Conservation (phyloP, 352 stramenopile genomes). For the Saprolegnia diclina region DNA sequence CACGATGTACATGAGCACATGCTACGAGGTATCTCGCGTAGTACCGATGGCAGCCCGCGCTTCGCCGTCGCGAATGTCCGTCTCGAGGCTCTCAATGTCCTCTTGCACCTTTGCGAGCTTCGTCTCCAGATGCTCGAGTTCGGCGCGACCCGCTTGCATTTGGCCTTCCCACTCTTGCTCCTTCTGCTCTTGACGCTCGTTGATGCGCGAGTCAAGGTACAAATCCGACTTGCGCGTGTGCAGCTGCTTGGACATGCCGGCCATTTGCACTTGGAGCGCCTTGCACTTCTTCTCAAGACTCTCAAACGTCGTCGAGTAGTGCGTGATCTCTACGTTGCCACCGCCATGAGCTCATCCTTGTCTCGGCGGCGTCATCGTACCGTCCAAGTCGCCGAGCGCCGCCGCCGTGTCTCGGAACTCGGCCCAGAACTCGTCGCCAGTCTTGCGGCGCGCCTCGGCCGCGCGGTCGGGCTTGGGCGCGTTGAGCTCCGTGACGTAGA, state of each 20-base stretch:
- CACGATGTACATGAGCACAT: neutral
- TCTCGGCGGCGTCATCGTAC: neutral
- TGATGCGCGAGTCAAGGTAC: constrained; percentile 30
- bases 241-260: neutral
- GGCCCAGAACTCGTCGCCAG: constrained; percentile 13
- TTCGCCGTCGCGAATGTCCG: constrained; percentile 15
- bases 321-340: constrained; percentile 9
- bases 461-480: neutral
- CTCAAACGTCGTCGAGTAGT: neutral
- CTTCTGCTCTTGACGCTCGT: constrained; percentile 52
- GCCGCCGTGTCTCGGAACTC: constrained; percentile 7
- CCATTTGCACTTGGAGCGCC: neutral
- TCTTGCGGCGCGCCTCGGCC: constrained; percentile 5
- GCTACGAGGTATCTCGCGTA: neutral
- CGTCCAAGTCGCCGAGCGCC: neutral
- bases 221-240: neutral
- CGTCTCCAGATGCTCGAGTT: constrained; percentile 43
- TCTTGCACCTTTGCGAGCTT: constrained; percentile 42
- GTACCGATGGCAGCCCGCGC: constrained; percentile 2
- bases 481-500: constrained; percentile 2
- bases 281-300: constrained; percentile 6
- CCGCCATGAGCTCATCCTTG: no score
- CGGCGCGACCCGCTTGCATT: constrained; percentile 46
- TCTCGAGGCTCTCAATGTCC: neutral
- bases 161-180: constrained; percentile 55